Evolutionary conservation across 345 rosid genomes (phyloP).

Genomic region (Bruguiera parviflora): DNA sequence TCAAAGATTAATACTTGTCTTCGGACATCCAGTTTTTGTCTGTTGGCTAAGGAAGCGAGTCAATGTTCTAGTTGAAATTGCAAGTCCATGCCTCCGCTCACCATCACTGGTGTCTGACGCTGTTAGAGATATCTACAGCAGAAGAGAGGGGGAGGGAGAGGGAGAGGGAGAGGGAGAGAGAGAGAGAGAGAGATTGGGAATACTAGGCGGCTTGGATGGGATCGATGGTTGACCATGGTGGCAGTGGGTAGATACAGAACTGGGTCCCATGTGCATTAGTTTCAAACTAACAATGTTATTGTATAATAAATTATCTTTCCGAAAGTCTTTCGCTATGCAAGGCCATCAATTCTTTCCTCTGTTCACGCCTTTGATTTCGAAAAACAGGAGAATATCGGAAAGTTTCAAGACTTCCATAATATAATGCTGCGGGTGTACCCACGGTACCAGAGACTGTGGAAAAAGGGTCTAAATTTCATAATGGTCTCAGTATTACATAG

Average conservation of each 20-base stretch:
- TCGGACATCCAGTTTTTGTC: too few species aligned
- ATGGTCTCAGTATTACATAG: too few species aligned
- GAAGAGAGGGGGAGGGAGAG: too few species aligned
- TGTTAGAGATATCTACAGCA: not conserved
- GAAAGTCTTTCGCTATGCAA: not conserved
- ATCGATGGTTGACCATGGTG: conserved; percentile 2
- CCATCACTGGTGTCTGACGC: too few species aligned
- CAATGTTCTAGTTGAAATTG: too few species aligned
- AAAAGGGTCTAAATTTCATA: too few species aligned
- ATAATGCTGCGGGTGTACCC: conserved; percentile 6
- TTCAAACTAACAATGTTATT: not conserved
- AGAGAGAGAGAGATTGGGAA: not conserved
- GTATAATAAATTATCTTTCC: not conserved
- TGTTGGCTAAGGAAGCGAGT: too few species aligned
- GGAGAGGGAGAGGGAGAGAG: not conserved
- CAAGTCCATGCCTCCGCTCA: too few species aligned
- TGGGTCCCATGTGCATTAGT: conserved; percentile 12
- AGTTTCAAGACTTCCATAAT: conserved; percentile 12
- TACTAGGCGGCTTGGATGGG: not conserved
- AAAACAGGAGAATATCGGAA: not conserved
- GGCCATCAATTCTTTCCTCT: not conserved
- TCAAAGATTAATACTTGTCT: too few species aligned
- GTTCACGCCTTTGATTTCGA: conserved; percentile 6
- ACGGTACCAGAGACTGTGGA: not conserved
- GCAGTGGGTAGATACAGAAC: not conserved